A percentile compares a stretch with the other conserved stretches of the same genome.
Evolutionary conservation across 129 eudicot genomes (phyloP).

Genomic region (Chrysanthemum seticuspe): DNA sequence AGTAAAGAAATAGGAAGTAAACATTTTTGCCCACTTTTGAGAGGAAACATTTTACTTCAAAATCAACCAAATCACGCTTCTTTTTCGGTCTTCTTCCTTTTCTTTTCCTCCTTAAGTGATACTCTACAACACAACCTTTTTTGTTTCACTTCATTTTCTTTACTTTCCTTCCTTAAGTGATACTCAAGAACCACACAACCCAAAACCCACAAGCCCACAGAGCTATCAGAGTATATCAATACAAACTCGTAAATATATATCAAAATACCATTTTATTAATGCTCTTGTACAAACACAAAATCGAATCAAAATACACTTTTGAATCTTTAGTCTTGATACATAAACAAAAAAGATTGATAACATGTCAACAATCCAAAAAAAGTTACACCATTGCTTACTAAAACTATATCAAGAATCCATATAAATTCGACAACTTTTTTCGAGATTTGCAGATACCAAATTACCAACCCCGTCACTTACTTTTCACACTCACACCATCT

Average conservation of each 20-base stretch:
- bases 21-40: too few species aligned
- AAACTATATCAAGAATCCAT: neutral
- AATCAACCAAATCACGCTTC: too few species aligned
- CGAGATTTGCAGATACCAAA: neutral
- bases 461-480: conserved; percentile 40
- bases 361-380: neutral
- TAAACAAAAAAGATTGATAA: neutral
- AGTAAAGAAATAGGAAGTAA: too few species aligned
- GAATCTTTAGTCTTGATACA: neutral
- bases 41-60: too few species aligned
- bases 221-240: neutral
- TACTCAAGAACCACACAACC: too few species aligned
- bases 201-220: neutral
- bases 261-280: neutral
- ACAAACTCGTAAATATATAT: neutral
- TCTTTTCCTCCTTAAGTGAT: too few species aligned
- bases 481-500: conserved; percentile 71
- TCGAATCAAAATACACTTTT: neutral
- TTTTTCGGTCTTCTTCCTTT: too few species aligned
- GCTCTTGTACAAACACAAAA: conserved; percentile 1
- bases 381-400: neutral
- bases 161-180: too few species aligned
- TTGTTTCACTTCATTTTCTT: too few species aligned
- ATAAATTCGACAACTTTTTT: conserved; percentile 5
- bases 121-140: too few species aligned